phyloP scores from a whole-genome alignment of 208 protist species.

The Trichomonas vaginalis region DNA sequence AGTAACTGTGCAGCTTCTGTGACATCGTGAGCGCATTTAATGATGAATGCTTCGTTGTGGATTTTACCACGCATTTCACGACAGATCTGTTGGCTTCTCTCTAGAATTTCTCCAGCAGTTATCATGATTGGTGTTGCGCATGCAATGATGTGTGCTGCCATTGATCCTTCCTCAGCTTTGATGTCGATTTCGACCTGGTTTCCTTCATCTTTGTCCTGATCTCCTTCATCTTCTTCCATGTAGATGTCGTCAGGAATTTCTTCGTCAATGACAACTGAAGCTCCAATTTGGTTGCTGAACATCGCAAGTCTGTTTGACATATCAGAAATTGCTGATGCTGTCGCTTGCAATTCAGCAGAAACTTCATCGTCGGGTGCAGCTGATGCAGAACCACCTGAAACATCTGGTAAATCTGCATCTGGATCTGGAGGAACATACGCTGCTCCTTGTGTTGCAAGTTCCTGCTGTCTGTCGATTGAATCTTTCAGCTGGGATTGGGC shows the following conservation, averaged over 20 bases:
- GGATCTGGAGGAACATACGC: neutral
- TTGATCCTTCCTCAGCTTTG: neutral
- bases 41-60: neutral
- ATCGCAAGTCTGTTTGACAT: neutral
- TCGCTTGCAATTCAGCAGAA: neutral
- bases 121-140: neutral
- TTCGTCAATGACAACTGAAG: neutral
- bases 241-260: neutral
- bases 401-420: neutral
- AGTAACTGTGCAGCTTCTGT: neutral
- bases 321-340: neutral
- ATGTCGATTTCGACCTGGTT: neutral
- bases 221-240: neutral
- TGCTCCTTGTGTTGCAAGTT: neutral
- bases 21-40: neutral
- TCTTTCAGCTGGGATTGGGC: neutral
- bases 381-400: neutral
- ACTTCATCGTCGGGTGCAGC: neutral
- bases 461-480: neutral
- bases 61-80: neutral
- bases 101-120: neutral
- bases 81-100: neutral
- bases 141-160: neutral
- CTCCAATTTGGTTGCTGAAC: neutral
- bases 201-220: neutral